Base-by-base conservation (phyloP, 2,329 filamentous ascomycete species). In the Fusarium nodosum region DNA sequence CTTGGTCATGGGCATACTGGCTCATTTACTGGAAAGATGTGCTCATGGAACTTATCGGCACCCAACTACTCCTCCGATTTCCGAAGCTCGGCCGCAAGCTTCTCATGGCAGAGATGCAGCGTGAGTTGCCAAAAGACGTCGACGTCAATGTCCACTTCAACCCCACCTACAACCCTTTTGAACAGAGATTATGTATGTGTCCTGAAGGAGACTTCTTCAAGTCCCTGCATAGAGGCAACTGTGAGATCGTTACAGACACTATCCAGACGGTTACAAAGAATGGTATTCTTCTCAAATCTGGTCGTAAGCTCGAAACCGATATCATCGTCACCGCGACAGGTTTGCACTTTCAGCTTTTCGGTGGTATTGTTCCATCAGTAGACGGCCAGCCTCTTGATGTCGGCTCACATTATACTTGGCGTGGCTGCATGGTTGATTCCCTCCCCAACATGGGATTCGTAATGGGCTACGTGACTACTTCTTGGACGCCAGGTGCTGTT, bases 181-280 rank as follows among this genome's bases (percentile, higher is more conserved):
- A 93, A 56, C 93, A 97, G 77, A 87, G 93, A 0, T 81, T 96
- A 10, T 96, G 93, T 73, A 81, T 93, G 63, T 90, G 79, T 20
- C 85, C 84, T 0, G 82, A 86, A 51, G 85, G 83, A 12, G 87
- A 89, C 71, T 89, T 89, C 72, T 88, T 84, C 77, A 75, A 82
- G 46, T 80, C 84, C 0, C 69, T 88, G 4, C 80, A 81, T 51
- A 76, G 74, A 2, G 78, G 80, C 3, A 85, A 85, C 57, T 78
- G 80, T 3, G 76, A 82, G 33, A 75, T 88, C 4, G 81, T 85
- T 2, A 88, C 87, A 0, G 86, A 84, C 56, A 79, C 76, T 1
- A 87, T 90, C 69, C 79, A 84, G 22, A 83, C 79, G 0, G 82
- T 88, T 5, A 86, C 83, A 0, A 71, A 79, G 4, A 78, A 80